Conservation (phyloP, 1,284 basidiomycete species). For the Kwoniella shivajii region DNA sequence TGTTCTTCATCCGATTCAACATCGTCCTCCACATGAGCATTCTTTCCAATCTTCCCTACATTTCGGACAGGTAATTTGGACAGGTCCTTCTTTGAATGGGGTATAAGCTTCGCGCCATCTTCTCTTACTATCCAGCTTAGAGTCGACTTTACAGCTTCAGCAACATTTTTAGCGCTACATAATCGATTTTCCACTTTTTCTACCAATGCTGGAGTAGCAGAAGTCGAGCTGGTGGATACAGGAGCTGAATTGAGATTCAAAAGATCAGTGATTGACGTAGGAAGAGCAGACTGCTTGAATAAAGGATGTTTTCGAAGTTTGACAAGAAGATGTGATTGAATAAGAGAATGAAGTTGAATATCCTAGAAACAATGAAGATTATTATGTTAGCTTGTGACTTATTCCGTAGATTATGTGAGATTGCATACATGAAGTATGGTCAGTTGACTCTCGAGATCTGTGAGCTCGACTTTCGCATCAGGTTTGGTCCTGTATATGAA, state of each 20-base stretch:
- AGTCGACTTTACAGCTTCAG: conserved; percentile 62
- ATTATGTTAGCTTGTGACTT: background rate
- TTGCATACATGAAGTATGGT: conserved; percentile 64
- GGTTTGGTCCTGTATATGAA: conserved; percentile 52
- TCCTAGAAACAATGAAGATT: conserved; percentile 57
- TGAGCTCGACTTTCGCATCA: conserved; percentile 54
- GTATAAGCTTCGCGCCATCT: conserved; percentile 43
- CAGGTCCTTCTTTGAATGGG: conserved; percentile 19
- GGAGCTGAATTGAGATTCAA: conserved; percentile 18
- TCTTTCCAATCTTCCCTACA: conserved; percentile 7
- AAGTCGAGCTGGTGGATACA: conserved; percentile 13
- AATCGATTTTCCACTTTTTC: conserved; percentile 72
- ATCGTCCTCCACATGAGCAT: conserved; percentile 23
- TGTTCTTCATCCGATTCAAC: conserved; percentile 15
- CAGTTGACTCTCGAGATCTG: conserved; percentile 66
- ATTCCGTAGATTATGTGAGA: background rate
- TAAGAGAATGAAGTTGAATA: conserved; percentile 64
- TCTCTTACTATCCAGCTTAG: conserved; percentile 57
- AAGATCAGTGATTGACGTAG: conserved; percentile 52
- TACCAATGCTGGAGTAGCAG: conserved; percentile 34
- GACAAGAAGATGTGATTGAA: conserved; percentile 64
- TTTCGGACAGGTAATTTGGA: background rate
- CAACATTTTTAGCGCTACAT: conserved; percentile 73
- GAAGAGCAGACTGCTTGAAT: conserved; percentile 42
- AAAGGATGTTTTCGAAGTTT: conserved; percentile 74